These are phyloP conservation scores for Coniferiporia weirii DNA, from an alignment of 1,284 basidiomycete species.

Conservation along the genomic window DNA sequence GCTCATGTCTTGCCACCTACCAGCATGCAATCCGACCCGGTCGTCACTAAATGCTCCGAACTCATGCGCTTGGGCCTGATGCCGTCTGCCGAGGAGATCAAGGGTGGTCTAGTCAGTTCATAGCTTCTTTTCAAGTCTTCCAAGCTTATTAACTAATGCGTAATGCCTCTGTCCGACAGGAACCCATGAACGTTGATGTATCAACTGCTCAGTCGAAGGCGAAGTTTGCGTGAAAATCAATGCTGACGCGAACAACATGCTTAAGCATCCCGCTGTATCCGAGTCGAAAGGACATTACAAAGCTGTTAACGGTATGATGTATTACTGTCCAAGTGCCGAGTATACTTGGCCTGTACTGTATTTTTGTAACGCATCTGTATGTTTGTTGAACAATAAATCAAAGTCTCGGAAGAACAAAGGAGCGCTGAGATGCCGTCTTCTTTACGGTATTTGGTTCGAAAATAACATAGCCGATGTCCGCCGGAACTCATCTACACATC, in stretches of 20 bases:
- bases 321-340: background rate
- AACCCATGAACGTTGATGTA: conserved; percentile 11
- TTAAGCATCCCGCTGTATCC: background rate
- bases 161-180: background rate
- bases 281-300: background rate
- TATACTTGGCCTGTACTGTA: background rate
- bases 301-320: background rate
- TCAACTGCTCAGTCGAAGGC: conserved; percentile 12
- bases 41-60: conserved; percentile 79
- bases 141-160: background rate
- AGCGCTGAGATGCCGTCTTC: too few species aligned
- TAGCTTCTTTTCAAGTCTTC: background rate
- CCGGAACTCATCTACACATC: too few species aligned
- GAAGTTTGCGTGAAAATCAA: conserved; percentile 3
- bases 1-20: conserved; percentile 8
- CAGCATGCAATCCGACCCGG: conserved; percentile 80
- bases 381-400: background rate
- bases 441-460: too few species aligned
- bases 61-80: conserved; percentile 76
- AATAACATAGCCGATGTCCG: too few species aligned
- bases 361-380: background rate
- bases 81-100: conserved; percentile 76
- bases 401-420: background rate
- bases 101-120: conserved; percentile 48
- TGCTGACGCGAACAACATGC: background rate